A percentile compares a stretch with the other conserved stretches of the same genome.
These are phyloP conservation scores for Eustoma russellianum DNA, from an alignment of 257 asterid species.

Conservation along the genomic window DNA sequence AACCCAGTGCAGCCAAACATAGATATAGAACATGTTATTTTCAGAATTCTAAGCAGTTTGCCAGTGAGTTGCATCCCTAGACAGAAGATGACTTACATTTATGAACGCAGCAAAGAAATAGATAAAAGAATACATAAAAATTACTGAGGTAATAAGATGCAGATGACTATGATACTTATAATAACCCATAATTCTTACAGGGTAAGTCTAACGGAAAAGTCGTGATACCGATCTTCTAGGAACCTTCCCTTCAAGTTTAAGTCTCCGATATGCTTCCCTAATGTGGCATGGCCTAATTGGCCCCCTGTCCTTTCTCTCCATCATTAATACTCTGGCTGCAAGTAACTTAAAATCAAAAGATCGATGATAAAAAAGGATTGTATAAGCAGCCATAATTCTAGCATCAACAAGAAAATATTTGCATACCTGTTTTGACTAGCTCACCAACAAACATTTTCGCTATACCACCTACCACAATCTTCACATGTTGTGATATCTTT, in stretches of 20 bases:
- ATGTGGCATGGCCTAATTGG: slow-evolving; percentile 97
- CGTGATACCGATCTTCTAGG: slow-evolving; percentile 79
- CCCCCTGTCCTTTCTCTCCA: slow-evolving; percentile 70
- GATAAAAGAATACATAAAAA: too few species aligned
- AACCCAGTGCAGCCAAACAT: too few species aligned
- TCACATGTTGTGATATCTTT: slow-evolving; percentile 66
- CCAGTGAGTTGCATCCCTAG: too few species aligned
- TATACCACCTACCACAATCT: slow-evolving; percentile 77
- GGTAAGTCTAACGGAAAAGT: slow-evolving; percentile 53
- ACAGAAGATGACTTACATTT: too few species aligned
- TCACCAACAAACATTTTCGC: slow-evolving; percentile 94
- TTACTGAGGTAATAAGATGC: too few species aligned
- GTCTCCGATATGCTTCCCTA: slow-evolving; percentile 84
- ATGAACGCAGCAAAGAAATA: too few species aligned
- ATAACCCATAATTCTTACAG: too few species aligned
- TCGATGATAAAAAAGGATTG: not conserved
- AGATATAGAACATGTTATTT: too few species aligned
- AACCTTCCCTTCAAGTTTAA: slow-evolving; percentile 83
- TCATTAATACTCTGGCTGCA: slow-evolving; percentile 83
- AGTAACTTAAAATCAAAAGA: not conserved
- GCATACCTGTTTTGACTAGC: slow-evolving; percentile 41
- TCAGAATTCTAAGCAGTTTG: too few species aligned
- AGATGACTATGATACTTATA: too few species aligned
- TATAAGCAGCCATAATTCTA: not conserved
- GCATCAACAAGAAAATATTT: slow-evolving; percentile 2